phyloP scores from a whole-genome alignment of 805 yeast genomes.

The Kuraishia floccosa region DNA sequence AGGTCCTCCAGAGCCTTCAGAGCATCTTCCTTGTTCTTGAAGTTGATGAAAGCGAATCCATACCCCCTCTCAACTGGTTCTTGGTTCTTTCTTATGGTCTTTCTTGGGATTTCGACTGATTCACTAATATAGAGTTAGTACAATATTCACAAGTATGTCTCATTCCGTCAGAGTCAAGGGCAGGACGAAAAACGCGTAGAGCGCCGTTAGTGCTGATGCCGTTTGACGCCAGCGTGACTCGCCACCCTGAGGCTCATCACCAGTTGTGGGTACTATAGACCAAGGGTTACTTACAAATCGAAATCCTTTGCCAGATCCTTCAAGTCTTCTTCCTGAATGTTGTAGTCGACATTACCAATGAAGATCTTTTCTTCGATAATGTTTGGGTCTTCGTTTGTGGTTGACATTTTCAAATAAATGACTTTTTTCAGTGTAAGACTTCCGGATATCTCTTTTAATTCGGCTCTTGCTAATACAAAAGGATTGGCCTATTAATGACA shows the following conservation, averaged over 20 bases:
- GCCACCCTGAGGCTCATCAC: no score
- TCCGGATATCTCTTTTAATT: no score
- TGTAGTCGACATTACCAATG: slow-evolving; percentile 32
- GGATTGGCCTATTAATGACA: no score
- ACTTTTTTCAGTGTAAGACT: no score
- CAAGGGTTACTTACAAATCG: slow-evolving; percentile 21
- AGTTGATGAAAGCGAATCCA: slow-evolving; percentile 40
- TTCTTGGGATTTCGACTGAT: slow-evolving; percentile 20
- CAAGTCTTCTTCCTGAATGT: slow-evolving; percentile 32
- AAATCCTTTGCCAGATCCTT: slow-evolving; percentile 24
- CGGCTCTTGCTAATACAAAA: no score
- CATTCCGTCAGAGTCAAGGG: no score
- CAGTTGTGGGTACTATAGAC: no score
- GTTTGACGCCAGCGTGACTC: no score
- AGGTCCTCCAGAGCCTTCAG: slow-evolving; percentile 39
- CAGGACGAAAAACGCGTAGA: no score
- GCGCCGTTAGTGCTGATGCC: no score
- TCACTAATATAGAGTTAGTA: slow-evolving; percentile 4
- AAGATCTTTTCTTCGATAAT: slow-evolving; percentile 31
- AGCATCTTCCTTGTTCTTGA: slow-evolving; percentile 51
- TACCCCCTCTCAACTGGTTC: slow-evolving; percentile 13
- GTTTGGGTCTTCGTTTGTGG: slow-evolving; percentile 2
- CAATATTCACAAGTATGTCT: no score
- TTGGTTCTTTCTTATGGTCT: slow-evolving; percentile 4
- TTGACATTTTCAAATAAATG: no score